Evolutionary conservation across 2,329 filamentous ascomycete species (phyloP).

Genomic region (Sporothrix schenckii): DNA sequence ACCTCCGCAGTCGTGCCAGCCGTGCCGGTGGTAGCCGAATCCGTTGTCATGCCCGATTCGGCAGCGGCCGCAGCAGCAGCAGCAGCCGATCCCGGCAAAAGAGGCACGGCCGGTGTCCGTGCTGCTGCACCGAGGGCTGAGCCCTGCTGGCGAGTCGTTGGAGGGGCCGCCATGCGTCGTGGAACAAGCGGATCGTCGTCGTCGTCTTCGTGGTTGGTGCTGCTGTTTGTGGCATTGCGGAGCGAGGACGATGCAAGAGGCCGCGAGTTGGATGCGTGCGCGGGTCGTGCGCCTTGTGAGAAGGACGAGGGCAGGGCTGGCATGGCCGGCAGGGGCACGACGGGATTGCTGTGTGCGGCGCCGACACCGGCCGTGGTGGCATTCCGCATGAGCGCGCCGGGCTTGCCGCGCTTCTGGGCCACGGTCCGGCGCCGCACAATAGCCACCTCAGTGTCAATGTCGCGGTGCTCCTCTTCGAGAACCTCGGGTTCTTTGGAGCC

Average conservation of each 20-base stretch:
- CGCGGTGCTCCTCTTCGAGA: constrained; percentile 72
- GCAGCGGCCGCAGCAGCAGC: neutral
- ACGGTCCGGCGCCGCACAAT: constrained; percentile 75
- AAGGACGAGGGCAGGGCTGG: neutral
- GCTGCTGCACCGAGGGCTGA: constrained; percentile 28
- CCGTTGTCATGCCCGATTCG: constrained; percentile 7
- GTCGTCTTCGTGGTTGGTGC: constrained; percentile 39
- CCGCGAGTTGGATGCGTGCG: neutral
- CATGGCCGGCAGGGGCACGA: neutral
- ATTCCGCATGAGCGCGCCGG: constrained; percentile 54
- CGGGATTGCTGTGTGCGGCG: neutral
- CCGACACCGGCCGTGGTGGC: constrained; percentile 48
- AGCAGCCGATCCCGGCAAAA: neutral
- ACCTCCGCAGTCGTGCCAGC: neutral
- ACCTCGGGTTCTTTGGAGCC: constrained; percentile 70
- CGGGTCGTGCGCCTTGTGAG: neutral
- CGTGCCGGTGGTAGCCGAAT: neutral
- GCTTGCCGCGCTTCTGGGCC: constrained; percentile 59
- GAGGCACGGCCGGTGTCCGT: constrained; percentile 33
- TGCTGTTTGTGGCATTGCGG: constrained; percentile 3
- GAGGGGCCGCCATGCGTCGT: constrained; percentile 49
- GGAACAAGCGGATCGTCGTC: constrained; percentile 60
- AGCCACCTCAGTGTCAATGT: constrained; percentile 76
- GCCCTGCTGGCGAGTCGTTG: constrained; percentile 21
- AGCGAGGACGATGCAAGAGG: neutral